phyloP scores from a whole-genome alignment of 2,329 filamentous ascomycete species.

The Aspergillus sp. region DNA sequence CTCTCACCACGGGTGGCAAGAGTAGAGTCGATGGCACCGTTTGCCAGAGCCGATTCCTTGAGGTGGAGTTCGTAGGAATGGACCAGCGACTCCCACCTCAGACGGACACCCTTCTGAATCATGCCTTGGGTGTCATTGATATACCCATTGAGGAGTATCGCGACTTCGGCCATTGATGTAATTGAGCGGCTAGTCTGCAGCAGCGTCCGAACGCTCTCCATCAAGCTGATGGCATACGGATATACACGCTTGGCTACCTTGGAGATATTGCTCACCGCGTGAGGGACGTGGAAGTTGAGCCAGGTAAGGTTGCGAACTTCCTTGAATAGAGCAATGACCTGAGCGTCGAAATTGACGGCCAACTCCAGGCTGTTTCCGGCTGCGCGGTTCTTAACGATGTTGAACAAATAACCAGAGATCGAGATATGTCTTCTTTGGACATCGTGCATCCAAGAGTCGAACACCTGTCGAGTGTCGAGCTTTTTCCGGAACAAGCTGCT shows the following conservation, averaged over 20 bases:
- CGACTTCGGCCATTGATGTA: constrained; percentile 75
- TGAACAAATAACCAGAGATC: constrained; percentile 87
- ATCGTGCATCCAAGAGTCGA: constrained; percentile 90
- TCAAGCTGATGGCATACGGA: constrained; percentile 92
- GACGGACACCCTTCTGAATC: constrained; percentile 76
- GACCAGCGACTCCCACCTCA: constrained; percentile 97
- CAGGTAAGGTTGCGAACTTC: constrained; percentile 93
- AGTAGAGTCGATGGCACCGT: constrained; percentile 53
- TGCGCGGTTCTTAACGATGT: constrained; percentile 80
- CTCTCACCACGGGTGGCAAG: constrained; percentile 63
- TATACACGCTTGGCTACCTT: constrained; percentile 99
- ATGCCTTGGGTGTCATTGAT: constrained; percentile 81
- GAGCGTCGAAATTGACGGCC: constrained; percentile 90
- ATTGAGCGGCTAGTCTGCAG: constrained; percentile 83
- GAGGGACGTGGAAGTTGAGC: constrained; percentile 90
- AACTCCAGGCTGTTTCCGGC: constrained; percentile 84
- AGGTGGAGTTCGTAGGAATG: constrained; percentile 91
- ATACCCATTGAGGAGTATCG: constrained; percentile 82
- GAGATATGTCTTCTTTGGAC: constrained; percentile 82
- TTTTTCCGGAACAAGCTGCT: constrained; percentile 94
- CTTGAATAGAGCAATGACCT: constrained; percentile 97
- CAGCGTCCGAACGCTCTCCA: constrained; percentile 96
- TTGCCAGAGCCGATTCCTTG: constrained; percentile 55
- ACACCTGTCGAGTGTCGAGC: constrained; percentile 87
- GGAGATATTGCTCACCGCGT: constrained; percentile 88